These are phyloP conservation scores for Clitopilus hobsonii DNA, from an alignment of 768 basidiomycete species.

Conservation along the genomic window DNA sequence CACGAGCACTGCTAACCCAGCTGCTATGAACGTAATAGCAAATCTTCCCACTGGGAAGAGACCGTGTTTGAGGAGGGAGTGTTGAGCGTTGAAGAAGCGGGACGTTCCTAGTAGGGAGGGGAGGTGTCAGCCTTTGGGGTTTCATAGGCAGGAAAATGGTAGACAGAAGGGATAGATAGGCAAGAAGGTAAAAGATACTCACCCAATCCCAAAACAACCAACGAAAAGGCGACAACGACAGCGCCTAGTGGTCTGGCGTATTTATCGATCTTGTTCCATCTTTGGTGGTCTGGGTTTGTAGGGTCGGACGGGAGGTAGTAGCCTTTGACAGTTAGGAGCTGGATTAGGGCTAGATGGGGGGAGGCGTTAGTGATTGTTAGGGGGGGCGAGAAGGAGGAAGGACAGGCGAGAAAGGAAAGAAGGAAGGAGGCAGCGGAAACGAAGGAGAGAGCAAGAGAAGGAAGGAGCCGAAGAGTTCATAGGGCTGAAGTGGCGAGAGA, in stretches of 20 bases:
- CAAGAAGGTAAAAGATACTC: constrained; percentile 5
- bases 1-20: constrained; percentile 6
- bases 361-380: neutral
- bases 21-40: constrained; percentile 33
- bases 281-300: neutral
- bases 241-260: constrained; percentile 51
- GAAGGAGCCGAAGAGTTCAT: too few species aligned
- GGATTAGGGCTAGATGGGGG: constrained; percentile 40
- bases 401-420: too few species aligned
- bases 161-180: neutral
- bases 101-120: constrained; percentile 29
- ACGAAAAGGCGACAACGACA: constrained; percentile 36
- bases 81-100: constrained; percentile 51
- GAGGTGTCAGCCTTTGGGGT: neutral
- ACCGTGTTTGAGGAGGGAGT: constrained; percentile 42
- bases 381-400: too few species aligned
- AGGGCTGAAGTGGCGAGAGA: too few species aligned
- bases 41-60: constrained; percentile 51
- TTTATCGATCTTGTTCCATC: constrained; percentile 7
- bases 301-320: constrained; percentile 7
- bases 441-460: too few species aligned
- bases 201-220: constrained; percentile 49
- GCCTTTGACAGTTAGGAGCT: constrained; percentile 40
- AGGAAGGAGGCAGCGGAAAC: too few species aligned
- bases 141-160: too few species aligned